Evolutionary conservation across 495 filamentous ascomycete genomes (phyloP).

Genomic region (Trichoderma orchidacearum): DNA sequence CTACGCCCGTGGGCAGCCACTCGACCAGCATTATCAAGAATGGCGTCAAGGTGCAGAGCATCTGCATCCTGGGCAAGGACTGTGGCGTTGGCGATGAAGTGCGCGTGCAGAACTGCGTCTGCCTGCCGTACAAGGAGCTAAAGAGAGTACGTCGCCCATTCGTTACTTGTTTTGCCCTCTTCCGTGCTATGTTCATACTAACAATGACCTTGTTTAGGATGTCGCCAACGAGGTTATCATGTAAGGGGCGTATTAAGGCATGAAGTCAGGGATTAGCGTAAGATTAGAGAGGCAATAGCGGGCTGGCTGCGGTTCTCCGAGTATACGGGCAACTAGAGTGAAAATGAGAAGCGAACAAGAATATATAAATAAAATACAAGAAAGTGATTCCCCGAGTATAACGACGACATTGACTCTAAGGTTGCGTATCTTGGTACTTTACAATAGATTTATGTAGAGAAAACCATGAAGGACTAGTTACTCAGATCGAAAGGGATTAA

Average conservation of each 20-base stretch:
- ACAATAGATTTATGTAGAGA: no score
- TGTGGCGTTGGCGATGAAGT: conserved; percentile 92
- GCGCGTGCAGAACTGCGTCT: conserved; percentile 95
- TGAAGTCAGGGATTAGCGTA: neutral
- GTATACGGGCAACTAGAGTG: no score
- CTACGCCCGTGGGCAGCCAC: conserved; percentile 79
- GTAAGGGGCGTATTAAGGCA: conserved; percentile 32
- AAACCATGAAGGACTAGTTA: no score
- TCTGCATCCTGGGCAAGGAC: conserved; percentile 95
- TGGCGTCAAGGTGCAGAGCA: conserved; percentile 96
- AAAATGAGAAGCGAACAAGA: no score
- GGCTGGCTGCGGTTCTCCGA: neutral
- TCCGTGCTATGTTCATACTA: neutral
- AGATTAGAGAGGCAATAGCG: neutral
- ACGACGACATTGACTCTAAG: no score
- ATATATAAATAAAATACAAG: no score
- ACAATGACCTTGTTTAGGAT: conserved; percentile 38
- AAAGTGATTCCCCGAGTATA: no score
- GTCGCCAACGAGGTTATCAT: conserved; percentile 95
- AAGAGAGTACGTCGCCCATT: conserved; percentile 63
- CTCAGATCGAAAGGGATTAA: no score
- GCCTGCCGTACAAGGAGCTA: conserved; percentile 94
- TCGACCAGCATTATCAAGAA: conserved; percentile 92
- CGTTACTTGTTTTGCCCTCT: neutral
- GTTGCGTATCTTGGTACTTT: no score